Conservation (phyloP, 768 basidiomycete genomes). For the Pleurotus cornucopiae region DNA sequence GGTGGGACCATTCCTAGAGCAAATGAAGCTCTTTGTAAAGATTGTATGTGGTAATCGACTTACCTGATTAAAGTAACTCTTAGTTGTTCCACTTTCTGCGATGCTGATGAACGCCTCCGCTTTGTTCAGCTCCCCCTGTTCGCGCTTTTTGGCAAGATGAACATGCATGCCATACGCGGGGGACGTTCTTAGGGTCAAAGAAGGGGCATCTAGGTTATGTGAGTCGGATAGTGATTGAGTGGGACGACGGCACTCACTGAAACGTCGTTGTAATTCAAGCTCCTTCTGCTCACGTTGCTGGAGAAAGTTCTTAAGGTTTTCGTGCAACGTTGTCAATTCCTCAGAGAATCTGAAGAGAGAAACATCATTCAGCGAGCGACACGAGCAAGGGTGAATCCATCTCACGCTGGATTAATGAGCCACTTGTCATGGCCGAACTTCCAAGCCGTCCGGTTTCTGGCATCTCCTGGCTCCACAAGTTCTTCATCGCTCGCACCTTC, state of each 20-base stretch:
- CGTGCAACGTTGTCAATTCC: slow-evolving; percentile 46
- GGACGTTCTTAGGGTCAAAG: slow-evolving; percentile 67
- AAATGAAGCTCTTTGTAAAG: neutral
- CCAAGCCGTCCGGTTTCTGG: slow-evolving; percentile 13
- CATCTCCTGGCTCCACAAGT: neutral
- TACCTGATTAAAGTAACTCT: slow-evolving; percentile 66
- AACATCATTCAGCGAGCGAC: neutral
- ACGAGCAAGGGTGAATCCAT: slow-evolving; percentile 4
- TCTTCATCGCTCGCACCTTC: neutral
- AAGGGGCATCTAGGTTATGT: slow-evolving; percentile 52
- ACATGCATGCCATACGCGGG: slow-evolving; percentile 71
- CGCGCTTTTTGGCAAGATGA: slow-evolving; percentile 67
- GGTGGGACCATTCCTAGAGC: slow-evolving; percentile 65
- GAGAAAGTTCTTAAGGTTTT: slow-evolving; percentile 37
- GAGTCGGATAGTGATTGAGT: neutral
- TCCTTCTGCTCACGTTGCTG: slow-evolving; percentile 50
- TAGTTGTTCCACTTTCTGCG: slow-evolving; percentile 61
- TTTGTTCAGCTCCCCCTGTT: slow-evolving; percentile 42
- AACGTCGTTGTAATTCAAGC: slow-evolving; percentile 43
- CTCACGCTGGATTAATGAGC: slow-evolving; percentile 66
- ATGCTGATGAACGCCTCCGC: slow-evolving; percentile 53
- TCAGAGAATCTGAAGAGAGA: slow-evolving; percentile 53
- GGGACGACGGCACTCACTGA: slow-evolving; percentile 37
- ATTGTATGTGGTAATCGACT: slow-evolving; percentile 10
- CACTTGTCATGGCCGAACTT: slow-evolving; percentile 38